Percentiles rank a stretch among this genome's conserved stretches.
phyloP scores from a whole-genome alignment of 148 eudicot genomes.

The Rhododendron molle region DNA sequence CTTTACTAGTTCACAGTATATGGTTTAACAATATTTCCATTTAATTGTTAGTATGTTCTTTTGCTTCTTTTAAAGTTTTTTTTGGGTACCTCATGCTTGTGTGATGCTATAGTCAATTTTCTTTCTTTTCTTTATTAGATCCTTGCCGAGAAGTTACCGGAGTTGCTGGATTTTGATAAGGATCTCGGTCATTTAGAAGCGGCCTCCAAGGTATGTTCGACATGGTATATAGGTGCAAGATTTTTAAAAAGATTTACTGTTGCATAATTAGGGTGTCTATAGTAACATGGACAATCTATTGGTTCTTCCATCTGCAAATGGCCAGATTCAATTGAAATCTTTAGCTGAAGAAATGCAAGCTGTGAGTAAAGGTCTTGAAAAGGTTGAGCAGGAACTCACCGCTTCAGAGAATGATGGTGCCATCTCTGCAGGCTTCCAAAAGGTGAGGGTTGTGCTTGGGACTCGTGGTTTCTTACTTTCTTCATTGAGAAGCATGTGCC shows the following conservation, averaged over 20 bases:
- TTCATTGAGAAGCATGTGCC: neutral
- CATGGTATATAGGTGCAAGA: neutral
- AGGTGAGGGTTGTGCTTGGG: slow-evolving; percentile 37
- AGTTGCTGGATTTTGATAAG: slow-evolving; percentile 86
- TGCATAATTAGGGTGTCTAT: neutral
- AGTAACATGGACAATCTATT: slow-evolving; percentile 1
- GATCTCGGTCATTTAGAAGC: slow-evolving; percentile 88
- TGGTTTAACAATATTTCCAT: neutral
- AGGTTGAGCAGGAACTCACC: slow-evolving; percentile 96
- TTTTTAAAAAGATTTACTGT: neutral
- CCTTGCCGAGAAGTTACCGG: slow-evolving; percentile 86
- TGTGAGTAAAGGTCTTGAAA: slow-evolving; percentile 97
- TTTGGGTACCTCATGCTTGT: slow-evolving; percentile 3
- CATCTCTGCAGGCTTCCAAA: slow-evolving; percentile 79
- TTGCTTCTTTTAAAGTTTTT: neutral
- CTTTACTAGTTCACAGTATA: neutral
- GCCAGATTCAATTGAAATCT: slow-evolving; percentile 83
- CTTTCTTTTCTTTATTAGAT: slow-evolving; percentile 37
- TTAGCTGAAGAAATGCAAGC: slow-evolving; percentile 99
- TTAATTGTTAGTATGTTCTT: neutral
- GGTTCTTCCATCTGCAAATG: slow-evolving; percentile 9
- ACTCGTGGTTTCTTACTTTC: neutral
- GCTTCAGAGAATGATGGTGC: slow-evolving; percentile 89
- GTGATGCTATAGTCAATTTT: slow-evolving; percentile 14
- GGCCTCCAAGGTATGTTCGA: slow-evolving; percentile 77